phyloP scores from a whole-genome alignment of 2,329 filamentous ascomycete genomes.

The Cercospora sp. region DNA sequence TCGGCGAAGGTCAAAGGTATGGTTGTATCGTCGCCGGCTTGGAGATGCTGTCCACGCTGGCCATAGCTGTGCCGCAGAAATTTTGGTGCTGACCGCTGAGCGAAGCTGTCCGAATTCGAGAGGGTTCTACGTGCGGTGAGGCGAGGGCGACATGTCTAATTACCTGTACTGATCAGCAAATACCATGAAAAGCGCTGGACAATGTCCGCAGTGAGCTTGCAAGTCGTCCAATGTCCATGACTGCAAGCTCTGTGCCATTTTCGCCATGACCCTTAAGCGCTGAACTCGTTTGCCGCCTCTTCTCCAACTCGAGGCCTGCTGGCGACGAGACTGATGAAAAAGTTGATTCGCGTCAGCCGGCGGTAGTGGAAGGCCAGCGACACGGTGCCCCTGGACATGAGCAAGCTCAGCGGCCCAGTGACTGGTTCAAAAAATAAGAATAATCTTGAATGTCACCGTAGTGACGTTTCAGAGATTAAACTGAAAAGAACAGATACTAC shows the following conservation, averaged over 20 bases:
- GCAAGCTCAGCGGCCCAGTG: slow-evolving; percentile 14
- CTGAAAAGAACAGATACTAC: slow-evolving; percentile 14
- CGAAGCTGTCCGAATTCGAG: background rate
- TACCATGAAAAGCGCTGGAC: background rate
- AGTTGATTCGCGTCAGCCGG: slow-evolving; percentile 16
- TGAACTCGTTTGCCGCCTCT: too few species aligned
- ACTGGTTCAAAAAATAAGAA: slow-evolving; percentile 19
- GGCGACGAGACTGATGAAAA: slow-evolving; percentile 14
- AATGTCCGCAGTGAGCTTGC: background rate
- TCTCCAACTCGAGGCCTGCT: slow-evolving; percentile 9
- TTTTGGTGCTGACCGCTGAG: background rate
- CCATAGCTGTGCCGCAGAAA: background rate
- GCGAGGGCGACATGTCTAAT: background rate
- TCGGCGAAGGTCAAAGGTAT: background rate
- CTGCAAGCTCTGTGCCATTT: background rate
- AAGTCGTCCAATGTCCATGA: background rate
- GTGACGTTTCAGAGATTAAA: slow-evolving; percentile 13
- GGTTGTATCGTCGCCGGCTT: background rate
- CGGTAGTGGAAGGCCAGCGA: slow-evolving; percentile 17
- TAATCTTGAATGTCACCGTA: slow-evolving; percentile 14
- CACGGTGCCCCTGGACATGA: slow-evolving; percentile 15
- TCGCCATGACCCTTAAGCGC: too few species aligned
- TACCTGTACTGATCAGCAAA: background rate
- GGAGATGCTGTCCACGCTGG: background rate
- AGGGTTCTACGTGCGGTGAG: background rate